Conservation (phyloP, 306 rosid genomes). For the Ormosia semicastrata region DNA sequence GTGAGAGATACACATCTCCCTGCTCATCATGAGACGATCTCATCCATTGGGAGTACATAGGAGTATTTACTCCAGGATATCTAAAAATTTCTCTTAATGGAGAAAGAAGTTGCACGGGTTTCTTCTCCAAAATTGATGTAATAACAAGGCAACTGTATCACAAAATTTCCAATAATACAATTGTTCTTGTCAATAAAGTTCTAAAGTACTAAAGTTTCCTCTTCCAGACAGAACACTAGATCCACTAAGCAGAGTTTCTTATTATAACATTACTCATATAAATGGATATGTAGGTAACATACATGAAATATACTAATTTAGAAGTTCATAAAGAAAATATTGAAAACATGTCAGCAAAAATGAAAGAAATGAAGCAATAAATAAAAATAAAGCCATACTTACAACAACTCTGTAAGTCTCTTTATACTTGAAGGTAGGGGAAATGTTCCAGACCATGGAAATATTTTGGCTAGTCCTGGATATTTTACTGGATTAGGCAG, state of each 20-base stretch:
- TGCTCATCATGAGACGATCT: background rate
- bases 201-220: background rate
- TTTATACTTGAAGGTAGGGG: slow-evolving; percentile 75
- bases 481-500: slow-evolving; percentile 74
- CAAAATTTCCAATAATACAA: background rate
- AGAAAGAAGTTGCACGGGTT: background rate
- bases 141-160: background rate
- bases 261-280: background rate
- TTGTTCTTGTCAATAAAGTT: background rate
- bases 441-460: slow-evolving; percentile 86
- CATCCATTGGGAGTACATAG: background rate
- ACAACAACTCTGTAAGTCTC: slow-evolving; percentile 75
- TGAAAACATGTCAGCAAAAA: background rate
- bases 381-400: slow-evolving; percentile 33
- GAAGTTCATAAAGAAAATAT: background rate
- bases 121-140: background rate
- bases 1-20: background rate
- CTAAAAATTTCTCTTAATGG: background rate
- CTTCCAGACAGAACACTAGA: background rate
- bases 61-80: background rate
- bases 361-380: background rate
- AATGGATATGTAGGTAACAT: background rate
- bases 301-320: background rate
- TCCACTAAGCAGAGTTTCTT: background rate
- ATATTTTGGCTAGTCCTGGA: slow-evolving; percentile 73